Base-by-base conservation (phyloP, 352 stramenopile species). In the Pythium brachiatum region DNA sequence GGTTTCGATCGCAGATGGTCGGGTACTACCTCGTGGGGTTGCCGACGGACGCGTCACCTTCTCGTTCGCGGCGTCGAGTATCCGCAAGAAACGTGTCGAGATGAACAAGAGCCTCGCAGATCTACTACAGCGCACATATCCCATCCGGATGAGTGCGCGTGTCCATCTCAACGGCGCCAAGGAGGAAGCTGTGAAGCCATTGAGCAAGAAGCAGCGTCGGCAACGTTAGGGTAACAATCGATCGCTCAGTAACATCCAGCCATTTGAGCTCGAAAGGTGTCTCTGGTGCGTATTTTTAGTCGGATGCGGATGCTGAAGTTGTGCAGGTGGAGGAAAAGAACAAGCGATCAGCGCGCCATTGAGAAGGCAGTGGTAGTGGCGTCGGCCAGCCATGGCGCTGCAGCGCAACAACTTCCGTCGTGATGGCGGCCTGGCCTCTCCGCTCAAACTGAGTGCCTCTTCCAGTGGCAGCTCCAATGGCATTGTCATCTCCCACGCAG, bases 1-100 rank as follows among this genome's bases (percentile, higher is more conserved):
- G 87, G 78, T 93, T 20, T 69, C 73, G 2, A 72, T 83, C 2
- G 75, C 67, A 9, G 84, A 93, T 62, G 87, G 79, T 1, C 85
- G 87, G 6, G 62, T 95, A 32, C 71, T 95, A 29, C 87, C 87
- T 11, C 77, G 76, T 23, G 85, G 87, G 21, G 82, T 90, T 3
- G 78, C 80, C 11, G 70, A 80, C 29, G 81, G 77, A 15, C 72
- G 74, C 46, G 70, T 70, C 46, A 56, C 65, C 21, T 90, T 75
- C 52, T 69, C 72, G 3, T 56, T 89, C 25, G 72, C 63, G 3
- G 68, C 75, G 0, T 82, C 72, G 39, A 76, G 70, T 43, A 27
- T 57, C 16, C 76, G 83, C 27, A 73, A 75, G 57, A 62, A 64
- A 23, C 70, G 69, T 39, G 54, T 90, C 32, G 61, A 73, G 58